Conservation (phyloP, 805 yeast genomes). For the Pichia pseudocactophila region DNA sequence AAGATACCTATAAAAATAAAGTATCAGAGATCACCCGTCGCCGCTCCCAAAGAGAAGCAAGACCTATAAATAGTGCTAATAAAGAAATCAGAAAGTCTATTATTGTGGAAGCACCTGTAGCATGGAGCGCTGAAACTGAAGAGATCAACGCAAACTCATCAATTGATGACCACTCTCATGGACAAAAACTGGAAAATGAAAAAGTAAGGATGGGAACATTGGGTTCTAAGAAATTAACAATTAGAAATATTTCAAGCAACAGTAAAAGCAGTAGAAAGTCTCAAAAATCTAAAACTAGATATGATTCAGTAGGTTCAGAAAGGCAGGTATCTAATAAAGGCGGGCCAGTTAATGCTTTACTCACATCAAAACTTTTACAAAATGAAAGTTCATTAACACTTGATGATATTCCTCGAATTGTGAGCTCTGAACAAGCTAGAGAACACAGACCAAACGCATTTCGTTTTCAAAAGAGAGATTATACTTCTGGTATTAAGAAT, state of each 20-base stretch:
- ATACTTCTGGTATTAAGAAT: constrained; percentile 28
- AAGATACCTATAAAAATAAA: constrained; percentile 57
- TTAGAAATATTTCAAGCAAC: constrained; percentile 24
- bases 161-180: too few relatives aligned
- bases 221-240: constrained; percentile 24
- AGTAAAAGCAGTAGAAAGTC: constrained; percentile 7
- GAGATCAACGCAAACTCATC: background rate
- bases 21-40: constrained; percentile 68
- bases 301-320: background rate
- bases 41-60: constrained; percentile 63
- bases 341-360: constrained; percentile 30
- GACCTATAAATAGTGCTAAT: constrained; percentile 43
- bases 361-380: constrained; percentile 58
- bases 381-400: constrained; percentile 81
- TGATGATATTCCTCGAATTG: constrained; percentile 95
- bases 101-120: constrained; percentile 54
- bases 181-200: background rate
- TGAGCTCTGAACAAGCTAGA: constrained; percentile 93
- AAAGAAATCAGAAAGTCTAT: constrained; percentile 55
- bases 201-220: constrained; percentile 15
- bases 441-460: constrained; percentile 90
- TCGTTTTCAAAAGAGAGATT: constrained; percentile 53
- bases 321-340: background rate
- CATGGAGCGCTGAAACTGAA: constrained; percentile 28
- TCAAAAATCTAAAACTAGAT: constrained; percentile 24